Base-by-base conservation (phyloP, 768 basidiomycete genomes). In the Tylopilus vinaceipallidus region DNA sequence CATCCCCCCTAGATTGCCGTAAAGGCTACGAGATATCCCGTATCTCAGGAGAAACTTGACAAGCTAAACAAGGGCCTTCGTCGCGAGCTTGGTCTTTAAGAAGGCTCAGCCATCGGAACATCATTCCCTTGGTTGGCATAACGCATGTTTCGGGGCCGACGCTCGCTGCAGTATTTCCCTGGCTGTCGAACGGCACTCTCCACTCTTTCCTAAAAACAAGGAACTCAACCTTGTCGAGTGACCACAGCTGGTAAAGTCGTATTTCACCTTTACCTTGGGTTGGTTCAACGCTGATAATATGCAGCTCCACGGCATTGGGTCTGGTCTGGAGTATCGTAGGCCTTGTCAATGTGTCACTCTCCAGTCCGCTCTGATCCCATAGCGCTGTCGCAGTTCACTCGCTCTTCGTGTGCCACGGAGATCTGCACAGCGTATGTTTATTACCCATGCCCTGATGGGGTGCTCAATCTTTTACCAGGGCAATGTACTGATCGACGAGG, bases 71-170 rank as follows among this genome's bases (percentile, higher is more conserved):
- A 29, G 48, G 1, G n/a, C 23, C 1, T 52, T 24, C 41, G 30
- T 0, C 23, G 41, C 4, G 49, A 52, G 11, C 40, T 52, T 3
- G 35, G 40, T 3, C 30, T 50, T 39, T 32, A 23, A 50, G 48
- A 37, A 50, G 47, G 32, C 35, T 52, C 30, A 29, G 43, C n/a
- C 51, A 36, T 9, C 17, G 13, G 5, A 48, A 48, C 3, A 32
- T 50, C 8, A 17, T 50, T 20, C 36, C 42, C 6, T 26, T 47
- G 5, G 45, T 50, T 4, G 45, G 45, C 27, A 30, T 50, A 5
- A 19, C 37, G 4, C 23, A 20, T 3, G 19, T 10, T 2, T 50
- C 48, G 6, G 36, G 45, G 32, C 23, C 11, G 9, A 14, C 16
- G 10, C 17, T 24, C 0, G 29, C 29, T 11, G 45, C 17, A n/a